Base-by-base conservation (phyloP, 176 grass and related monocot genomes). In the Avena insularis region DNA sequence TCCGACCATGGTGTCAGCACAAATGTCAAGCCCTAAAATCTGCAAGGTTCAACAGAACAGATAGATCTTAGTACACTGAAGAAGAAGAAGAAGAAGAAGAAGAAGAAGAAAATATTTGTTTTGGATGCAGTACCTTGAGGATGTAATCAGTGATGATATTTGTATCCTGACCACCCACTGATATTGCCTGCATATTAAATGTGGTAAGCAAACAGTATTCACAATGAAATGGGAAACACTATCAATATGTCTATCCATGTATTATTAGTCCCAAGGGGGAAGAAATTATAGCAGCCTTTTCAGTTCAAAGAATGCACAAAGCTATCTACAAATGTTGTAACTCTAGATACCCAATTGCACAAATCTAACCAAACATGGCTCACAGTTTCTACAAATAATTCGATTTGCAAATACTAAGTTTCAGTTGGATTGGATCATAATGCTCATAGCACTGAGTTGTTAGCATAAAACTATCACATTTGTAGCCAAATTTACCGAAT, bases 11-110 rank as follows among this genome's bases (percentile, higher is more conserved):
- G 91, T 92, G 62, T 92, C 91, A 5, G 91, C 91, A 17, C 91
- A 92, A 79, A 92, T 92, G 66, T 92, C 91, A 86, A 92, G 82
- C 70, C 87, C 91, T 89, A 92, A 71, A 75, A 92, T 86, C 91
- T 92, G 80, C 8, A 78, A 55, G 68, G 58, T 85, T 61, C 51
- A 82, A 86, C 40, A 46, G 5, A 82, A 89, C 4, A 47, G 57
- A 68, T 15, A 77, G 57, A 4, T 0, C n/a, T 46, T 45, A 48
- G 38, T n/a, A 20, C 64, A 69, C 59, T 14, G n/a, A 46, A 60
- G 43, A 79, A n/a, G 20, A 1, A 10, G n/a, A 67, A 67, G 40
- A 43, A 43, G 40, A 43, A 60, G 43, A 79, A n/a, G 20, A 1
- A 10, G n/a, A 67, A 67, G 40, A 43, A 43, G 40, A 43, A 67